Evolutionary conservation across 164 flowering plant species (phyloP).

Genomic region (Taxillus chinensis): DNA sequence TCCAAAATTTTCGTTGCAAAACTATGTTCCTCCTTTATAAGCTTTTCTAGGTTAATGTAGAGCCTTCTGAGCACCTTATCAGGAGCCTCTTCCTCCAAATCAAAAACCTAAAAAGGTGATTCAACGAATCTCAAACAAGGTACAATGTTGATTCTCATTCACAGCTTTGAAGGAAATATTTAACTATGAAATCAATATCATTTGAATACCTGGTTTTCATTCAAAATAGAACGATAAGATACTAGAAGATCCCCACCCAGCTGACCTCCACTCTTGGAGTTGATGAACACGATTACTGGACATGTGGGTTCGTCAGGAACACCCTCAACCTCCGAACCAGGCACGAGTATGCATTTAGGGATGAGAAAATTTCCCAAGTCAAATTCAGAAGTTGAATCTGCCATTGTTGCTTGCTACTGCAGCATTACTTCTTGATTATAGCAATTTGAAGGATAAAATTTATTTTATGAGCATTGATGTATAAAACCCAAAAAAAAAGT

Average conservation of each 20-base stretch:
- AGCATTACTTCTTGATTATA: no score
- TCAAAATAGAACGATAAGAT: constrained; percentile 53
- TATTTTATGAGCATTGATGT: no score
- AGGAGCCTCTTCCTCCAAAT: constrained; percentile 57
- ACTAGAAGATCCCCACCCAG: constrained; percentile 62
- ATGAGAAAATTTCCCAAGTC: constrained; percentile 39
- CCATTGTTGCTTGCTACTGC: no score
- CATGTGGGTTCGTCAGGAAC: constrained; percentile 27
- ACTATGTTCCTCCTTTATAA: constrained; percentile 30
- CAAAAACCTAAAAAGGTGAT: constrained; percentile 48
- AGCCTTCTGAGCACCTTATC: constrained; percentile 53
- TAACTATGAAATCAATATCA: neutral
- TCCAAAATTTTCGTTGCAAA: constrained; percentile 40
- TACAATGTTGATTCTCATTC: neutral
- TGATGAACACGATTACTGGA: constrained; percentile 77
- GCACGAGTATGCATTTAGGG: constrained; percentile 54
- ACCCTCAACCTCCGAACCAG: constrained; percentile 16
- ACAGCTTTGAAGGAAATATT: neutral
- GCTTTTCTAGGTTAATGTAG: constrained; percentile 45
- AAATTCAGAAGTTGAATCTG: no score
- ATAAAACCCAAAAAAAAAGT: no score
- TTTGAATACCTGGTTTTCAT: constrained; percentile 46
- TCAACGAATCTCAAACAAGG: no score
- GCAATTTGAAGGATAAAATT: no score
- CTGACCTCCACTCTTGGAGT: constrained; percentile 82